phyloP scores from a whole-genome alignment of 306 rosid genomes.

The Begonia masoniana region DNA sequence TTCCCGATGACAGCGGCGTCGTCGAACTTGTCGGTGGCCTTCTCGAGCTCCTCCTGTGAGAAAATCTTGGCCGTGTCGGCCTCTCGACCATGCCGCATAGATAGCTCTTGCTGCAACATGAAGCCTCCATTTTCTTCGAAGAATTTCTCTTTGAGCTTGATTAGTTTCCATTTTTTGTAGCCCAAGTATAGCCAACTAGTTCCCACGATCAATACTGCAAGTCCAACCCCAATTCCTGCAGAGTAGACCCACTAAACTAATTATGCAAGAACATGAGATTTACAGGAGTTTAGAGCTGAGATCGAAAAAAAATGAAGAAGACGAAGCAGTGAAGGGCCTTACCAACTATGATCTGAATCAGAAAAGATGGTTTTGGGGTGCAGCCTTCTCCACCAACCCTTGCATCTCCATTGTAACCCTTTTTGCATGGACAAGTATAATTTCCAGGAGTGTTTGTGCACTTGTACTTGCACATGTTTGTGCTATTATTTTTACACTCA shows the following conservation, averaged over 20 bases:
- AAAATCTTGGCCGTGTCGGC: too few species aligned
- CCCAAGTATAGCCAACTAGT: constrained; percentile 15
- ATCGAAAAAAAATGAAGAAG: too few species aligned
- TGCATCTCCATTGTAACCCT: background rate
- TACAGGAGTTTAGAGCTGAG: too few species aligned
- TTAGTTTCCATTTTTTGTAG: constrained; percentile 17
- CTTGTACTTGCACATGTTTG: background rate
- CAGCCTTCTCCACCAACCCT: background rate
- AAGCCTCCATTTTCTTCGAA: constrained; percentile 32
- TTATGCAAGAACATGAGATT: too few species aligned
- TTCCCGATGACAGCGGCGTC: too few species aligned
- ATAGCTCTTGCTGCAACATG: constrained; percentile 5
- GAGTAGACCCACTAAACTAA: background rate
- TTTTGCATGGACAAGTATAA: background rate
- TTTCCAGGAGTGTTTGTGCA: background rate
- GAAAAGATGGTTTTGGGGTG: background rate
- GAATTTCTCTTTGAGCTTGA: constrained; percentile 15
- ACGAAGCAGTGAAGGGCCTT: too few species aligned
- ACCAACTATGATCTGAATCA: background rate
- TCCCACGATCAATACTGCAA: background rate
- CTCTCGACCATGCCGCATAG: background rate
- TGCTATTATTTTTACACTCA: background rate
- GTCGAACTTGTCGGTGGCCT: too few species aligned
- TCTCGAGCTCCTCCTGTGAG: too few species aligned
- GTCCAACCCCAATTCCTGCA: constrained; percentile 11